phyloP scores from a whole-genome alignment of 345 rosid species.

The Salix caprea region DNA sequence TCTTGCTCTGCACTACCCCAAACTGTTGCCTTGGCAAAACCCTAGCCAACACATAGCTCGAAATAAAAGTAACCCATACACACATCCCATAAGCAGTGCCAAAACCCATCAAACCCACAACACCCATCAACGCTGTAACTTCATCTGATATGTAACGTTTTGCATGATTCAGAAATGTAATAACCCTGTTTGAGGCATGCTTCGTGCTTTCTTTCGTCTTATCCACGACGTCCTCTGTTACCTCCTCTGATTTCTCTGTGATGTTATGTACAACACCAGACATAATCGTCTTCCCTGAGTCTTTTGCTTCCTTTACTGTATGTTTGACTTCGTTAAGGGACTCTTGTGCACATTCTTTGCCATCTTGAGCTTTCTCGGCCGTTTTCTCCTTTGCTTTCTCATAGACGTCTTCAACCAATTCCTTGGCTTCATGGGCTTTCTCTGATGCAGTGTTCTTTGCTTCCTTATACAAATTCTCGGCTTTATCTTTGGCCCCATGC shows the following conservation, averaged over 20 bases:
- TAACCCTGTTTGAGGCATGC: neutral
- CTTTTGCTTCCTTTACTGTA: neutral
- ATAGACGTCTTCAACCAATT: slow-evolving; percentile 2
- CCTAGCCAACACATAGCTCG: slow-evolving; percentile 51
- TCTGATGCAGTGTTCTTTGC: neutral
- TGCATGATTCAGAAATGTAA: neutral
- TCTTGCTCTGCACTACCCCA: slow-evolving; percentile 74
- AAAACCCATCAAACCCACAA: slow-evolving; percentile 44
- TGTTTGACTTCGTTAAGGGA: neutral
- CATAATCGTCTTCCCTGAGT: neutral
- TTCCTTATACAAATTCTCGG: neutral
- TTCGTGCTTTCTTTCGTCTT: slow-evolving; percentile 6
- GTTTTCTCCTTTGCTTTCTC: neutral
- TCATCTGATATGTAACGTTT: slow-evolving; percentile 2
- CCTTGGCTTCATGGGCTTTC: slow-evolving; percentile 9
- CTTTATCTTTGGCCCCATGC: slow-evolving; percentile 23
- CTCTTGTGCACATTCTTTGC: slow-evolving; percentile 16
- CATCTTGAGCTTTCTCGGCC: neutral
- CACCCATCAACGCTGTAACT: slow-evolving; percentile 18
- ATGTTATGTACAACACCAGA: neutral
- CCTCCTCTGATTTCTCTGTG: neutral
- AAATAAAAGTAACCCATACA: slow-evolving; percentile 74
- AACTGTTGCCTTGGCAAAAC: slow-evolving; percentile 64
- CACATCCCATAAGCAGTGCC: slow-evolving; percentile 59
- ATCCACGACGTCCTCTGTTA: neutral